Evolutionary conservation across 768 basidiomycete genomes (phyloP).

Genomic region (Trichaptum fuscoviolaceum): DNA sequence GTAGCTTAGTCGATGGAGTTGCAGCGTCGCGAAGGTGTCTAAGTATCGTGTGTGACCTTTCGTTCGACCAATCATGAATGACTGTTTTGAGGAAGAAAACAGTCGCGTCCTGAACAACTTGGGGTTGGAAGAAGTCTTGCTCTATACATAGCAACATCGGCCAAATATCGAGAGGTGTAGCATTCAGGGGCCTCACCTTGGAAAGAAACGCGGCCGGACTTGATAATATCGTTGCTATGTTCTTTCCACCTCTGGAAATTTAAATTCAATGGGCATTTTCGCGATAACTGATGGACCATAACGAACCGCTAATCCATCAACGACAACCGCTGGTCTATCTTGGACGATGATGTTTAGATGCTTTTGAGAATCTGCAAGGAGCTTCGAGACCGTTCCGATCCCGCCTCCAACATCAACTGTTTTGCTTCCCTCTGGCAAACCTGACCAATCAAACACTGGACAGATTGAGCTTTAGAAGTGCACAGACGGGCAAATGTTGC

Average conservation of each 20-base stretch:
- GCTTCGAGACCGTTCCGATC: constrained; percentile 48
- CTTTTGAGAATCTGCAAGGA: constrained; percentile 32
- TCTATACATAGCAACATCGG: constrained; percentile 8
- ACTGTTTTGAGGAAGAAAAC: constrained; percentile 20
- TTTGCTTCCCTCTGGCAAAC: constrained; percentile 42
- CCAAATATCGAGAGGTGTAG: neutral
- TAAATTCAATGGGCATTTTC: no score
- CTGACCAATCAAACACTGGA: constrained; percentile 54
- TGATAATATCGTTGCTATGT: constrained; percentile 11
- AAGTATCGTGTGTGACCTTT: constrained; percentile 22
- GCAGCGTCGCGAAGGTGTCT: constrained; percentile 21
- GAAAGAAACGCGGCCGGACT: constrained; percentile 5
- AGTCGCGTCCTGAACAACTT: constrained; percentile 23
- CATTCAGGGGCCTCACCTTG: constrained; percentile 11
- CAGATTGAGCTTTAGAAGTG: neutral
- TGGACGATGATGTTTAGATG: constrained; percentile 53
- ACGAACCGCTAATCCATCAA: constrained; percentile 35
- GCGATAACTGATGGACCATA: constrained; percentile 3
- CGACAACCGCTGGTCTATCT: constrained; percentile 49
- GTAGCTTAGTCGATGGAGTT: constrained; percentile 17
- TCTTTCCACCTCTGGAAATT: constrained; percentile 11
- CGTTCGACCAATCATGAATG: constrained; percentile 17
- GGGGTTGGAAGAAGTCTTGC: constrained; percentile 9
- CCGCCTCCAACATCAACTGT: constrained; percentile 71
- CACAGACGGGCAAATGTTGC: neutral